These are phyloP conservation scores for Physaria fendleri DNA, from an alignment of 345 rosid species.

Conservation along the genomic window DNA sequence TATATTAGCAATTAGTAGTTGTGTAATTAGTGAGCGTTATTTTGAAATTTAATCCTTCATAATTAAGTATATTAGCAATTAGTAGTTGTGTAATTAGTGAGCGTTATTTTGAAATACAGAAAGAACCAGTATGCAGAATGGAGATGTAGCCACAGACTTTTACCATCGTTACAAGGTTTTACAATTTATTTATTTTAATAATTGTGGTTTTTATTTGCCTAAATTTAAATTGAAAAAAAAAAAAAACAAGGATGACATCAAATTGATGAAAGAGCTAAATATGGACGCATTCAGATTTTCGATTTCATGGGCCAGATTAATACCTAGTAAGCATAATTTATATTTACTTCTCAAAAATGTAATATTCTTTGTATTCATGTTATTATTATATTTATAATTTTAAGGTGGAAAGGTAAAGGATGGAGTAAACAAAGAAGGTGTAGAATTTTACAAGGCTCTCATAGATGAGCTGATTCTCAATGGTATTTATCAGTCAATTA, in stretches of 20 bases:
- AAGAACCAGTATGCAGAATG: slow-evolving; percentile 35
- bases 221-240: neutral
- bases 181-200: neutral
- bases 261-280: slow-evolving; percentile 33
- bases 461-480: slow-evolving; percentile 51
- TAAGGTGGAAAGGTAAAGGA: slow-evolving; percentile 25
- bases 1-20: too few species aligned
- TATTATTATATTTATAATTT: neutral
- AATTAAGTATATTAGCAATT: neutral
- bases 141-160: slow-evolving; percentile 32
- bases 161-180: slow-evolving; percentile 35
- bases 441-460: slow-evolving; percentile 41
- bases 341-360: neutral
- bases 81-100: too few species aligned
- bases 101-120: slow-evolving; percentile 18
- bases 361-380: too few species aligned
- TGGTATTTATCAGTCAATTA: slow-evolving; percentile 10
- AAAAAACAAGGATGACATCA: slow-evolving; percentile 31
- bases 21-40: neutral
- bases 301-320: slow-evolving; percentile 47
- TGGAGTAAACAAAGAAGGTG: slow-evolving; percentile 42
- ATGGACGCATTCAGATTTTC: slow-evolving; percentile 45
- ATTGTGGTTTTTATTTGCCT: neutral
- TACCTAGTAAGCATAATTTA: slow-evolving; percentile 33
- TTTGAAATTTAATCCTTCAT: neutral